A percentile compares a stretch with the other conserved stretches of the same genome.
These are phyloP conservation scores for Psilocybe sp. DNA, from an alignment of 768 basidiomycete species.

Conservation along the genomic window DNA sequence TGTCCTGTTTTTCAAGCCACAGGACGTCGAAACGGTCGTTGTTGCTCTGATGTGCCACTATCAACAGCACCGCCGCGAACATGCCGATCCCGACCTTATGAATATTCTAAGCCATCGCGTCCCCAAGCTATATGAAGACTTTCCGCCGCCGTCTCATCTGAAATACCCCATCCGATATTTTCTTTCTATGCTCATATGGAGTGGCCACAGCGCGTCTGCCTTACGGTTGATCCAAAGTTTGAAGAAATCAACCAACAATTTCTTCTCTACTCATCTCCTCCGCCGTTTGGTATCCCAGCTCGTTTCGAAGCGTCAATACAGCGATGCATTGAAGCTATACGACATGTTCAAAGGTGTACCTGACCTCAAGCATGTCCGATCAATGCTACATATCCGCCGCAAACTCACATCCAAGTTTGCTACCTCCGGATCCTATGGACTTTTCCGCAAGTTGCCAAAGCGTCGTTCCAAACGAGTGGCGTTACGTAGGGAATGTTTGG, in stretches of 20 bases:
- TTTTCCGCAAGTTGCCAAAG: too few species aligned
- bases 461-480: too few species aligned
- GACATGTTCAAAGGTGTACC: conserved; percentile 13
- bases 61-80: conserved; percentile 28
- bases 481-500: conserved; percentile 6
- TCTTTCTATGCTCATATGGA: conserved; percentile 35
- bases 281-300: conserved; percentile 37
- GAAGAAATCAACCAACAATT: conserved; percentile 26
- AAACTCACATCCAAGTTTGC: conserved; percentile 28
- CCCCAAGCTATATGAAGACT: conserved; percentile 30
- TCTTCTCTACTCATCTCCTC: conserved; percentile 39
- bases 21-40: too few species aligned
- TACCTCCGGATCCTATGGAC: conserved; percentile 25
- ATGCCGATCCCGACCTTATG: conserved; percentile 26
- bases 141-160: conserved; percentile 23
- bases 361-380: conserved; percentile 10
- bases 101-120: conserved; percentile 32
- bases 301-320: conserved; percentile 36
- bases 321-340: conserved; percentile 30
- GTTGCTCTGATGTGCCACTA: conserved; percentile 18
- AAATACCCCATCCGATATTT: conserved; percentile 50
- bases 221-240: conserved; percentile 40
- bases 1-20: too few species aligned
- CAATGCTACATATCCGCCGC: conserved; percentile 26
- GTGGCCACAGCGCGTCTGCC: conserved; percentile 32